phyloP scores from a whole-genome alignment of 495 filamentous ascomycete genomes.

The Diplogelasinospora grovesii region DNA sequence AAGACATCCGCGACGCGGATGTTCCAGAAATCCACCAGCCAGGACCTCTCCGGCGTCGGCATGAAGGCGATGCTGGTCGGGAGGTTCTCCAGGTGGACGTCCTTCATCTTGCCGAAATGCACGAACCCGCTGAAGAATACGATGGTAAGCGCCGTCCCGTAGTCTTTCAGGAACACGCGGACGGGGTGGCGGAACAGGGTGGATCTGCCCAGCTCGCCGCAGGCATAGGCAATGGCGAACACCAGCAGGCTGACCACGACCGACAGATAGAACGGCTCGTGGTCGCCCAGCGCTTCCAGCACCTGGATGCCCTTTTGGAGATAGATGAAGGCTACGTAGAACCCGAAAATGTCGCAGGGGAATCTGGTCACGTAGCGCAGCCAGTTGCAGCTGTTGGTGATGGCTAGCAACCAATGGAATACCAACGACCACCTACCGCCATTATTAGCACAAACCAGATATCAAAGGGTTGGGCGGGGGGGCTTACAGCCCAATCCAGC shows the following conservation, averaged over 20 bases:
- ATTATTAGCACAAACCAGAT: neutral
- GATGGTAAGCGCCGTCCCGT: conserved; percentile 74
- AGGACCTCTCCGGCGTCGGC: conserved; percentile 68
- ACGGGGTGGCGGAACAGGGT: conserved; percentile 64
- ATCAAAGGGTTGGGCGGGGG: neutral
- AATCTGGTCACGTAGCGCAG: conserved; percentile 78
- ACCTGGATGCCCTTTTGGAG: conserved; percentile 81
- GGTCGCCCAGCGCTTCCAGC: conserved; percentile 49
- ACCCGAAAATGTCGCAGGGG: conserved; percentile 81
- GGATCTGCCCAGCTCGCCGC: conserved; percentile 61
- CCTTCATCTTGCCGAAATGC: conserved; percentile 71
- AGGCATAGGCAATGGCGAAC: conserved; percentile 62
- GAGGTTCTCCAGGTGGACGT: conserved; percentile 56
- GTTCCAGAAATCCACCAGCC: conserved; percentile 89
- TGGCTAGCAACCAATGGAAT: conserved; percentile 73
- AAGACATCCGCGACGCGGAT: conserved; percentile 69
- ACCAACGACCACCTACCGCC: conserved; percentile 60
- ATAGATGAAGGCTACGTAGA: conserved; percentile 84
- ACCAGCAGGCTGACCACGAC: conserved; percentile 69
- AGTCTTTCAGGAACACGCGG: conserved; percentile 75
- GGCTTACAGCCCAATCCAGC: conserved; percentile 69
- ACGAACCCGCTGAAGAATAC: conserved; percentile 87
- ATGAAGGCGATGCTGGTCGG: conserved; percentile 74
- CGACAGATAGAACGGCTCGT: conserved; percentile 63
- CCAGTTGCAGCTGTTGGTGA: conserved; percentile 75